Conservation (phyloP, 2,329 filamentous ascomycete species). For the Aspergillus candidus region DNA sequence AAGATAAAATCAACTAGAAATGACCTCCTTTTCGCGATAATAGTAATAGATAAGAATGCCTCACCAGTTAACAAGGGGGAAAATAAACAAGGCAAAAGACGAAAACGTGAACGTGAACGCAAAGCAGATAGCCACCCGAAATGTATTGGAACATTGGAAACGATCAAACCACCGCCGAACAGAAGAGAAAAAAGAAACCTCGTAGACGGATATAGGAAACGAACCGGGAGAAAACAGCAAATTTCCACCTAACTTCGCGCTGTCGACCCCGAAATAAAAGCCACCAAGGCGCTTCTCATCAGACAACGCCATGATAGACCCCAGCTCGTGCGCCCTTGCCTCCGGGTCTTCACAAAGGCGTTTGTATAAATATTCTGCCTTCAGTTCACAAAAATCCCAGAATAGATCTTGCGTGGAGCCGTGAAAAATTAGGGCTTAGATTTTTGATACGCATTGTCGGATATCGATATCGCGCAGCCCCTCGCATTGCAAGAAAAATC, state of each 20-base stretch:
- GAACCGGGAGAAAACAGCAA: constrained; percentile 11
- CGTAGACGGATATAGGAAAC: constrained; percentile 1
- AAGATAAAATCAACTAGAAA: constrained; percentile 3
- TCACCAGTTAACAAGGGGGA: background rate
- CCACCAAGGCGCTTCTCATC: constrained; percentile 5
- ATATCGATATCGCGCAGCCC: too few relatives aligned
- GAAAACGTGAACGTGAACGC: constrained; percentile 14
- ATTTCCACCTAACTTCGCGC: constrained; percentile 14
- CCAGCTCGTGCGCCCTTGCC: too few relatives aligned
- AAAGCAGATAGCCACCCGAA: constrained; percentile 15
- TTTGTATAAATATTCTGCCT: too few relatives aligned
- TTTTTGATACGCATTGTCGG: too few relatives aligned
- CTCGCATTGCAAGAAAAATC: too few relatives aligned
- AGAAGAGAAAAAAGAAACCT: constrained; percentile 4
- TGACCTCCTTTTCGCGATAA: constrained; percentile 8
- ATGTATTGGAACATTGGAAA: constrained; percentile 11
- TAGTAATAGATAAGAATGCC: background rate
- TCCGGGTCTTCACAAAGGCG: too few relatives aligned
- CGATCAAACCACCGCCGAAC: constrained; percentile 7
- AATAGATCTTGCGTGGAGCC: too few relatives aligned
- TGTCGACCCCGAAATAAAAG: constrained; percentile 9
- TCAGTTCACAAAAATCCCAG: too few relatives aligned
- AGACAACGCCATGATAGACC: too few relatives aligned
- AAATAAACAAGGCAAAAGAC: constrained; percentile 1
- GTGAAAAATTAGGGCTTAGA: too few relatives aligned